Conservation (phyloP, 129 eudicot species). For the Centella asiatica region DNA sequence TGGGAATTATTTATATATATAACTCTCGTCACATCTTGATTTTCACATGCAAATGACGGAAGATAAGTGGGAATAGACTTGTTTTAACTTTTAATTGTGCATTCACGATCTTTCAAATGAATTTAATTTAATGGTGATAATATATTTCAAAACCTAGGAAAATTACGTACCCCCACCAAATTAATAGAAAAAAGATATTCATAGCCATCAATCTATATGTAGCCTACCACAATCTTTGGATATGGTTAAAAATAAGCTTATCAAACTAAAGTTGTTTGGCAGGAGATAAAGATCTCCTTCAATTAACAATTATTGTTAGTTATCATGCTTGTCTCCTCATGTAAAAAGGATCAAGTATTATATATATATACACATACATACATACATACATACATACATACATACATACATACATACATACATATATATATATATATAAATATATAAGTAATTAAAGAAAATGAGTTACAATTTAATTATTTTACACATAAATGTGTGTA, state of each 20-base stretch:
- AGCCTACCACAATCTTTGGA: background rate
- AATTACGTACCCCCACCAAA: background rate
- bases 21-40: too few species aligned
- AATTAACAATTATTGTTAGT: background rate
- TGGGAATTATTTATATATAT: too few species aligned
- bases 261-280: background rate
- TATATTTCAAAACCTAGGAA: background rate
- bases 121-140: background rate
- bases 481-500: too few species aligned
- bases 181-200: background rate
- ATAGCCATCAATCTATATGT: background rate
- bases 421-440: too few species aligned
- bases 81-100: too few species aligned
- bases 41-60: too few species aligned
- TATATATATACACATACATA: background rate
- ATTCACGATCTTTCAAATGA: constrained; percentile 1
- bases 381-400: too few species aligned
- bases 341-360: background rate
- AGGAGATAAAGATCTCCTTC: background rate
- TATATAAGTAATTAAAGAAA: too few species aligned
- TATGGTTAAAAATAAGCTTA: constrained; percentile 1
- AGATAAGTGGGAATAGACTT: too few species aligned
- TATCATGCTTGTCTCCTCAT: background rate
- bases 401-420: too few species aligned
- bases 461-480: too few species aligned